These are phyloP conservation scores for Alternaria novae-zelandiae DNA, from an alignment of 2,329 filamentous ascomycete species.

Conservation along the genomic window DNA sequence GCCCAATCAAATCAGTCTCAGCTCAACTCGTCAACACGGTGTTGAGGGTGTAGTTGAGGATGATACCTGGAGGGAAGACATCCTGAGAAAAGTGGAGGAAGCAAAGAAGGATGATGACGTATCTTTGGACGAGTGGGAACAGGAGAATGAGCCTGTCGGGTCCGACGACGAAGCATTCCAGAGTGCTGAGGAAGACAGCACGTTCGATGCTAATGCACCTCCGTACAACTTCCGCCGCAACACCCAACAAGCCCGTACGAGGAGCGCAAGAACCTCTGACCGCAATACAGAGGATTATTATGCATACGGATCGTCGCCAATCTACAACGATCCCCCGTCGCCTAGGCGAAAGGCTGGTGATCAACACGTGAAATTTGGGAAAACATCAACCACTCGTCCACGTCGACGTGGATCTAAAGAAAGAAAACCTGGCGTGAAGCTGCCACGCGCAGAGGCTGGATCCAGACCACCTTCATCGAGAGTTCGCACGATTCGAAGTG, in stretches of 20 bases:
- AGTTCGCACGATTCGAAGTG: too few relatives aligned
- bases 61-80: neutral
- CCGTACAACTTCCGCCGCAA: neutral
- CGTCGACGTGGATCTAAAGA: too few relatives aligned
- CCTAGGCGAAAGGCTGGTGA: neutral
- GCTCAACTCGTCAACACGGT: neutral
- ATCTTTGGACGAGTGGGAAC: slow-evolving; percentile 4
- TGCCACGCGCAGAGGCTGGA: too few relatives aligned
- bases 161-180: neutral
- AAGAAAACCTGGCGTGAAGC: too few relatives aligned
- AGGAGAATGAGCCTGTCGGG: neutral
- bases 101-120: neutral
- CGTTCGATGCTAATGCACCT: neutral
- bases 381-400: too few relatives aligned
- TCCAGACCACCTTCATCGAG: too few relatives aligned
- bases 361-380: too few relatives aligned
- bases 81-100: neutral
- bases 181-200: neutral
- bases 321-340: neutral
- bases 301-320: neutral
- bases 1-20: slow-evolving; percentile 12
- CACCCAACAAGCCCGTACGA: neutral
- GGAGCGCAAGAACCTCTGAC: neutral
- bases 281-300: too few relatives aligned
- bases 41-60: neutral